phyloP scores from a whole-genome alignment of 306 rosid genomes.

The Cyamopsis tetragonoloba region DNA sequence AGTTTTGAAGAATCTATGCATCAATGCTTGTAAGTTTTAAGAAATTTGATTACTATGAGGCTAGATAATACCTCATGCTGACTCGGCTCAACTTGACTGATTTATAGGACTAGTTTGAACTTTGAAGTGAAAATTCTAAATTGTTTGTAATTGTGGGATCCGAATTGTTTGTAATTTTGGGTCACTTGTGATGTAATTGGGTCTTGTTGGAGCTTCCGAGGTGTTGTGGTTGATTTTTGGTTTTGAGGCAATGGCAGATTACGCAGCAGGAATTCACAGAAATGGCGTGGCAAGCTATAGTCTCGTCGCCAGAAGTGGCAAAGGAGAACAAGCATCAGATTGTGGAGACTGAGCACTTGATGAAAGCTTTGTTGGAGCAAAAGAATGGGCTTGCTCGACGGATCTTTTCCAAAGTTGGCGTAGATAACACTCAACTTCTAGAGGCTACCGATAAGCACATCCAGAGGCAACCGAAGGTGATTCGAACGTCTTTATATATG shows the following conservation, averaged over 20 bases:
- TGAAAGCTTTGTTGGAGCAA: constrained; percentile 93
- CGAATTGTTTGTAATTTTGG: neutral
- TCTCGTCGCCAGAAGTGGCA: constrained; percentile 88
- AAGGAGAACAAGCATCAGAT: constrained; percentile 97
- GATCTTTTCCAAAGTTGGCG: constrained; percentile 83
- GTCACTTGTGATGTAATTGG: constrained; percentile 2
- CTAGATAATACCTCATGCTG: neutral
- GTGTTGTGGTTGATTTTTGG: constrained; percentile 12
- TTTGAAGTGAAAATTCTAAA: neutral
- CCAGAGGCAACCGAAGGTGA: constrained; percentile 94
- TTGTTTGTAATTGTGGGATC: neutral
- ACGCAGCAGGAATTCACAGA: constrained; percentile 96
- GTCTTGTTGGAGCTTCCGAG: constrained; percentile 20
- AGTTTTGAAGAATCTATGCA: no score
- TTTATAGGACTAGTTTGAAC: no score
- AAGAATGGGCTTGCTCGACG: constrained; percentile 97
- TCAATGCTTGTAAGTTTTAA: neutral
- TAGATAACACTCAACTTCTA: constrained; percentile 78
- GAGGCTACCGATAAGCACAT: constrained; percentile 90
- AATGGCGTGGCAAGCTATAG: constrained; percentile 97
- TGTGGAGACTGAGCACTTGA: constrained; percentile 96
- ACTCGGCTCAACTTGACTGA: neutral
- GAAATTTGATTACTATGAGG: neutral
- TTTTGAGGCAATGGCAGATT: constrained; percentile 56
- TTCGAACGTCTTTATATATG: neutral